Base-by-base conservation (phyloP, 2,329 filamentous ascomycete genomes). In the Fusarium sp. region DNA sequence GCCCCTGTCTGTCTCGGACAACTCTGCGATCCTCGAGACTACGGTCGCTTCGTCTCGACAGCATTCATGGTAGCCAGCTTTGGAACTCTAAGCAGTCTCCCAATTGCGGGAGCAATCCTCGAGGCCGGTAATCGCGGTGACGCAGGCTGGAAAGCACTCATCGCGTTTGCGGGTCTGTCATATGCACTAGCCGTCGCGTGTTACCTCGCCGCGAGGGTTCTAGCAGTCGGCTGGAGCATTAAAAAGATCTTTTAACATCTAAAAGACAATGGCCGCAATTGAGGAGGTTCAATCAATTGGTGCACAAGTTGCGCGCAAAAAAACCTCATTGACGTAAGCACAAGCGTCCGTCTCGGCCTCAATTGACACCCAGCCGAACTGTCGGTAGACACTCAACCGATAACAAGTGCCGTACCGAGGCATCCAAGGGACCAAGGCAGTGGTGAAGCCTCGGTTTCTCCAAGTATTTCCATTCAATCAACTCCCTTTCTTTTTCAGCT, bases 1-100 rank as follows among this genome's bases (percentile, higher is more conserved):
- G 92, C 92, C 0, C 94, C 94, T 0, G 93, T 96, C 0, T 96
- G 94, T 75, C 87, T 97, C 1, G 93, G 93, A 1, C 93, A 96
- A 82, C 86, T 96, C 16, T 97, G 94, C 80, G 89, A 91, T 36
- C 92, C 93, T 4, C 87, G 92, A 62, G 87, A 94, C 58, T 96
- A 95, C 75, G 94, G 93, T 1, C 85, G 92, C 20, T 94, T 93
- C 78, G 94, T 92, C 77, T 92, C 93, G 2, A 94, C 92, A 0
- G 92, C 92, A 64, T 94, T 94, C 80, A 94, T 93, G 62, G 85
- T 95, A 44, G 93, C 94, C 22, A 92, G 91, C 71, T 92, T 96
- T 75, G 93, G 92, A 70, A 92, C 86, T 1, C 79, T 87, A 5
- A 85, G 81, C 62, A 87, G 85, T 60, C 77, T 86, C 1, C 81